Conservation (phyloP, 208 protist genomes). For the Wallacemonas rigidus region DNA sequence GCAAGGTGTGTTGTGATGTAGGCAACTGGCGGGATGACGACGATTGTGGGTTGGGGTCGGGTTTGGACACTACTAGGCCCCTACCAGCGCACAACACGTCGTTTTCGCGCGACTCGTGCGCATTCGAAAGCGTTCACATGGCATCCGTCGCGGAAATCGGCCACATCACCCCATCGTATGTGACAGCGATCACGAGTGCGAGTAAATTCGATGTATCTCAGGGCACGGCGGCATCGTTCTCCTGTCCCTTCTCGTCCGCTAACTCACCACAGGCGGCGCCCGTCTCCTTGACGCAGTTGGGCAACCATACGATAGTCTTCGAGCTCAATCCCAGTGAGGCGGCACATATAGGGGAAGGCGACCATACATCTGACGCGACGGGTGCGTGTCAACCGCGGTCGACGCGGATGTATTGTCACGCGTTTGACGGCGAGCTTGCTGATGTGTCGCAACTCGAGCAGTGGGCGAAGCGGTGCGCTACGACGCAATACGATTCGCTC, state of each 20-base stretch:
- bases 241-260: neutral
- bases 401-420: slow-evolving; percentile 4
- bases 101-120: neutral
- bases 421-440: slow-evolving; percentile 9
- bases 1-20: neutral
- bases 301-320: neutral
- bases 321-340: neutral
- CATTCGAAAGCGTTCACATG: neutral
- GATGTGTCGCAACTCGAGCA: slow-evolving; percentile 2
- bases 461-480: slow-evolving; percentile 5
- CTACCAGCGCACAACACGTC: neutral
- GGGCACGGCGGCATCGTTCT: neutral
- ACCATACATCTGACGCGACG: too few relatives aligned
- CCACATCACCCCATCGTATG: too few relatives aligned
- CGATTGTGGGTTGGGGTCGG: too few relatives aligned
- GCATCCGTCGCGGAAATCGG: neutral
- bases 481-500: neutral
- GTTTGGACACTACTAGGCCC: too few relatives aligned
- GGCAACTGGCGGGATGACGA: slow-evolving; percentile 1
- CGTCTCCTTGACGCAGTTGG: neutral
- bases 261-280: neutral
- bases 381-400: neutral
- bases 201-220: slow-evolving; percentile 2
- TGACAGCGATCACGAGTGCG: neutral
- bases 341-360: too few relatives aligned